Conservation (phyloP, 805 yeast species). For the Spathaspora gorwiae region DNA sequence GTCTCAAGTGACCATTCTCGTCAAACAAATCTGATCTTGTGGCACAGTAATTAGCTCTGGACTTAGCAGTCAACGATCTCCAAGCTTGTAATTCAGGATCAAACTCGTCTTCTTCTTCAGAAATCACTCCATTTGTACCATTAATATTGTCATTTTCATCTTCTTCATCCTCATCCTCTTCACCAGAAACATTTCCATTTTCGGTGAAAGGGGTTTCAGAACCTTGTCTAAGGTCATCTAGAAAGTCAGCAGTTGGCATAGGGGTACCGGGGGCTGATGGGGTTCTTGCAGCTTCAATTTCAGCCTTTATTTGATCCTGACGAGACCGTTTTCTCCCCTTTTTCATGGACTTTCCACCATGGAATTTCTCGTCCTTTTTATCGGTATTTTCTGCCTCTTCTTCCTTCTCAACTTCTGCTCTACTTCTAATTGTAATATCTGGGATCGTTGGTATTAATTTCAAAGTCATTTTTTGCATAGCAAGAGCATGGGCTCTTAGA, state of each 20-base stretch:
- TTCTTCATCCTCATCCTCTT: conserved; percentile 6
- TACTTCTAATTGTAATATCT: conserved; percentile 70
- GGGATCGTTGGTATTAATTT: conserved; percentile 82
- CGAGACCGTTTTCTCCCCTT: conserved; percentile 39
- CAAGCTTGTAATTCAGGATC: conserved; percentile 79
- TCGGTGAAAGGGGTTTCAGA: conserved; percentile 10
- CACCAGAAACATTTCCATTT: conserved; percentile 10
- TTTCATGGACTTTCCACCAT: conserved; percentile 34
- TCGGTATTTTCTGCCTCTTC: conserved; percentile 22
- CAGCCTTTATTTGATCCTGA: conserved; percentile 30
- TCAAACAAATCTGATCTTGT: conserved; percentile 63
- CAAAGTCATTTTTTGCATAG: conserved; percentile 88
- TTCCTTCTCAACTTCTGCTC: conserved; percentile 68
- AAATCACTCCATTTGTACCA: conserved; percentile 12
- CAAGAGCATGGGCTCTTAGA: conserved; percentile 84
- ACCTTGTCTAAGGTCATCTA: conserved; percentile 8
- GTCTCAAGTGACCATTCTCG: conserved; percentile 51
- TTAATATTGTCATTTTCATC: conserved; percentile 2
- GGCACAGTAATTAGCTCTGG: conserved; percentile 70
- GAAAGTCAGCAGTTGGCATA: conserved; percentile 8
- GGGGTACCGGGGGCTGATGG: conserved; percentile 11
- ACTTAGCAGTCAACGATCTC: conserved; percentile 77
- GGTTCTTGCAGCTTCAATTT: conserved; percentile 17
- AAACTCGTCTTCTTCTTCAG: conserved; percentile 45
- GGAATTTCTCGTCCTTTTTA: conserved; percentile 16